A percentile compares a stretch with the other conserved stretches of the same genome.
Conservation (phyloP, 257 asterid species). For the Solanum chiquidenum region DNA sequence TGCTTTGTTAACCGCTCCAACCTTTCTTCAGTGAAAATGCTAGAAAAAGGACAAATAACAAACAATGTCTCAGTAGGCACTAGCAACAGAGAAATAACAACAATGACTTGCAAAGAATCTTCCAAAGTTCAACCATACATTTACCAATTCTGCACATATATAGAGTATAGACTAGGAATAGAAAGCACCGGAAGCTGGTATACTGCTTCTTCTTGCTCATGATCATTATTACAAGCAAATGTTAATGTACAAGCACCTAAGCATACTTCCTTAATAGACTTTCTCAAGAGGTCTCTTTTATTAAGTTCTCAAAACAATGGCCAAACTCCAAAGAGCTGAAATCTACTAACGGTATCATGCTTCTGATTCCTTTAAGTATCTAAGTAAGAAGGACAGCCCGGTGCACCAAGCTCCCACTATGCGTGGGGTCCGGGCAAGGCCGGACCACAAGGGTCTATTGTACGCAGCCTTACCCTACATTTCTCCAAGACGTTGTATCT, state of each 20-base stretch:
- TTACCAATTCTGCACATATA: not conserved
- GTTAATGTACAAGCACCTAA: not conserved
- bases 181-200: not conserved
- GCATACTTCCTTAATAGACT: not conserved
- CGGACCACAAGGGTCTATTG: not conserved
- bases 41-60: conserved; percentile 16
- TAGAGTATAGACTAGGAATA: not conserved
- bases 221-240: not conserved
- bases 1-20: conserved; percentile 73
- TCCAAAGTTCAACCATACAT: not conserved
- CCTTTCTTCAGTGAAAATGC: conserved; percentile 93
- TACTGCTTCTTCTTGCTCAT: not conserved
- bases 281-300: not conserved
- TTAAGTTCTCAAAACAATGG: not conserved
- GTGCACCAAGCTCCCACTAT: not conserved
- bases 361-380: not conserved
- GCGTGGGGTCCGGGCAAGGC: not conserved
- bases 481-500: not conserved
- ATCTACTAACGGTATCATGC: not conserved
- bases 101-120: not conserved
- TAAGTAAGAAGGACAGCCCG: not conserved
- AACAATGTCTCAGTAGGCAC: not conserved
- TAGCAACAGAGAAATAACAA: conserved; percentile 1
- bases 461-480: not conserved
- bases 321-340: not conserved